Conservation (phyloP, 495 filamentous ascomycete genomes). For the Astrocystis sublimbata region DNA sequence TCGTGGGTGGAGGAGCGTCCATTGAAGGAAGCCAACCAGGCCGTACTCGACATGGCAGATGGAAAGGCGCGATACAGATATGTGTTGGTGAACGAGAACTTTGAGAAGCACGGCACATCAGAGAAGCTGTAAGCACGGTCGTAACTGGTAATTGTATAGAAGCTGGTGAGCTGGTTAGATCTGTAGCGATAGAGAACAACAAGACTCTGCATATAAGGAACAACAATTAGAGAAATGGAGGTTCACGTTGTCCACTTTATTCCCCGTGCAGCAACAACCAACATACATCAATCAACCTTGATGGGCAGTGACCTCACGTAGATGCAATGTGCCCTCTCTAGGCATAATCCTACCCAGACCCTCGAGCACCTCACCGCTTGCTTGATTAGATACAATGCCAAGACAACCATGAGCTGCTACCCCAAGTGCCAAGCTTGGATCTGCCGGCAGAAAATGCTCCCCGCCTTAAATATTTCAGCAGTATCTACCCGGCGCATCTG, state of each 20-base stretch:
- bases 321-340: no score
- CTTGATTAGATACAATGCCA: no score
- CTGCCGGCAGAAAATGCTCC: constrained; percentile 17
- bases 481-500: not conserved
- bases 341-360: no score
- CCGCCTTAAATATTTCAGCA: constrained; percentile 23
- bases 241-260: no score
- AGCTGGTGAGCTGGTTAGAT: not conserved
- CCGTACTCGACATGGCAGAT: constrained; percentile 65
- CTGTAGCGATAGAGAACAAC: no score
- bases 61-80: constrained; percentile 75
- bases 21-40: constrained; percentile 72
- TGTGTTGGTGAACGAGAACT: constrained; percentile 67
- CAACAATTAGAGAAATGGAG: no score
- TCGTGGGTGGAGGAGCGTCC: constrained; percentile 71
- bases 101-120: constrained; percentile 19
- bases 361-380: constrained; percentile 3
- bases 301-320: no score
- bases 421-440: not conserved
- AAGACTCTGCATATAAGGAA: no score
- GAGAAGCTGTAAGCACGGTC: not conserved
- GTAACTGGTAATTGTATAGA: not conserved
- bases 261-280: no score
- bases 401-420: no score
- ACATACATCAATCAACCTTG: no score